A percentile compares a stretch with the other conserved stretches of the same genome.
phyloP scores from a whole-genome alignment of 345 rosid genomes.

The Leavenworthia alabamica region DNA sequence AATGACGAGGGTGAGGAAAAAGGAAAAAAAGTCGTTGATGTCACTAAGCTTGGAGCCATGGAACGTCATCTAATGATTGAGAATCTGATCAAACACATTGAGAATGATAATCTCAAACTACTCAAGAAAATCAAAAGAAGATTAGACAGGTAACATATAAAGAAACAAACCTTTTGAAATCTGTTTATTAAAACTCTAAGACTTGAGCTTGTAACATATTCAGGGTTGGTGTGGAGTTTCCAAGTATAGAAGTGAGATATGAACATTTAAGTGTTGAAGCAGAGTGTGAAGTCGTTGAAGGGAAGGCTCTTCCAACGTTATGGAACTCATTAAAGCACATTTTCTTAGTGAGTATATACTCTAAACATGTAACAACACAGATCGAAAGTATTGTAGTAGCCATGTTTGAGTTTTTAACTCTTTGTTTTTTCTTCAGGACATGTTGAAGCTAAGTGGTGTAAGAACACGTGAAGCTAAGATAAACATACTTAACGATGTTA shows the following conservation, averaged over 20 bases:
- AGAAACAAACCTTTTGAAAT: not conserved
- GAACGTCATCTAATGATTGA: slow-evolving; percentile 52
- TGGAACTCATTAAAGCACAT: slow-evolving; percentile 50
- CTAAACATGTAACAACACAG: slow-evolving; percentile 8
- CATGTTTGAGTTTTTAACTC: too few species aligned
- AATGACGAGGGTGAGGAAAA: not conserved
- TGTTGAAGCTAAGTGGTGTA: slow-evolving; percentile 37
- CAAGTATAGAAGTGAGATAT: slow-evolving; percentile 68
- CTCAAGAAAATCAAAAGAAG: slow-evolving; percentile 48
- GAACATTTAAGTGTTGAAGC: slow-evolving; percentile 50
- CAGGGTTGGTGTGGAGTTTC: slow-evolving; percentile 63
- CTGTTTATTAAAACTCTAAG: too few species aligned
- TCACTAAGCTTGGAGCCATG: slow-evolving; percentile 48
- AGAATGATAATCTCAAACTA: slow-evolving; percentile 60
- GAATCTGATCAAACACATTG: slow-evolving; percentile 58
- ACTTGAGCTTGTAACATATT: slow-evolving; percentile 3
- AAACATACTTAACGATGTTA: slow-evolving; percentile 49
- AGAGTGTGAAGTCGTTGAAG: slow-evolving; percentile 57
- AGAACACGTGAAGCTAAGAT: slow-evolving; percentile 43
- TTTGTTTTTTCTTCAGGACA: slow-evolving; percentile 38
- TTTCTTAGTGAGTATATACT: slow-evolving; percentile 48
- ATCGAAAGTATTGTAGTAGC: too few species aligned
- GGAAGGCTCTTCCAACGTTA: slow-evolving; percentile 76
- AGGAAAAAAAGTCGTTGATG: slow-evolving; percentile 41
- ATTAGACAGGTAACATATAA: slow-evolving; percentile 44